Conservation (phyloP, 2,329 filamentous ascomycete species). For the Trichoderma cornu-damae region DNA sequence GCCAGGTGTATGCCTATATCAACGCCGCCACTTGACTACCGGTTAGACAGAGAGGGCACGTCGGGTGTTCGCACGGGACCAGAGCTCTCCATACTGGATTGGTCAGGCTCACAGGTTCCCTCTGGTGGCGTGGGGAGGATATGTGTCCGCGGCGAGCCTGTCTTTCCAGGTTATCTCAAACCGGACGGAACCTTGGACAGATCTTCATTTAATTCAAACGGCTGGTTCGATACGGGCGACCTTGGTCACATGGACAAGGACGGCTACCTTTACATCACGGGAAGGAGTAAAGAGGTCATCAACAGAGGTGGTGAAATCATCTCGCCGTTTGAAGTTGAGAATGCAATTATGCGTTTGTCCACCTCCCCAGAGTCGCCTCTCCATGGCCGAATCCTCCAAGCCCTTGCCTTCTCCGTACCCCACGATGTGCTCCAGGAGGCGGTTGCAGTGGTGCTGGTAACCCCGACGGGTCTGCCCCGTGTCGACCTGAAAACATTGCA, state of each 20-base stretch:
- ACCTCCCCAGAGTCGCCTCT: constrained; percentile 39
- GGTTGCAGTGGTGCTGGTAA: constrained; percentile 49
- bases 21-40: constrained; percentile 49
- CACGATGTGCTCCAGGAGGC: constrained; percentile 53
- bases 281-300: constrained; percentile 52
- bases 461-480: constrained; percentile 38
- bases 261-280: constrained; percentile 51
- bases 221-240: constrained; percentile 53
- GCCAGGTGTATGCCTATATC: constrained; percentile 52
- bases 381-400: constrained; percentile 43
- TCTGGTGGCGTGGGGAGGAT: constrained; percentile 42
- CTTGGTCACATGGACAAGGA: constrained; percentile 48
- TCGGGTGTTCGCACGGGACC: constrained; percentile 49
- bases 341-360: constrained; percentile 47
- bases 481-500: constrained; percentile 47
- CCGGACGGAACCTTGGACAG: constrained; percentile 40
- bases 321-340: constrained; percentile 55
- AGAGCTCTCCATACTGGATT: constrained; percentile 46
- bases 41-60: constrained; percentile 47
- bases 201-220: constrained; percentile 42
- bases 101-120: constrained; percentile 30
- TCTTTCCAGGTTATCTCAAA: constrained; percentile 47
- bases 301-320: constrained; percentile 56
- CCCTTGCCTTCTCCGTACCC: constrained; percentile 48
- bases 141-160: constrained; percentile 47